Evolutionary conservation across 371 early-diverging fungal genomes (phyloP), one percentile per base, ranked within the genome.

Genomic region (Syncephalis fuscata): DNA sequence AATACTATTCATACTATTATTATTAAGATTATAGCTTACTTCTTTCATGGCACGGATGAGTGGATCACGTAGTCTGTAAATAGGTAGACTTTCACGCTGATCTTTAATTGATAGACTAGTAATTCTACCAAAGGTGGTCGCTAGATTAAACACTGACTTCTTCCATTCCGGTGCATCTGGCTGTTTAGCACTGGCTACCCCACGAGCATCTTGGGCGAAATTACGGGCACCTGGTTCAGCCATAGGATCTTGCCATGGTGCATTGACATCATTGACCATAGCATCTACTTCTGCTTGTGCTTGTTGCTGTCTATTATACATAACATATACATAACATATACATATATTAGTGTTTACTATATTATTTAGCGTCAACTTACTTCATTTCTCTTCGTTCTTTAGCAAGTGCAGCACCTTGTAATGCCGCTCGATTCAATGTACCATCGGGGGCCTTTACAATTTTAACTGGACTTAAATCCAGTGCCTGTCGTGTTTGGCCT

Each of bases 391-490:
- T 68, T 50, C 98, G 78, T 61, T 94, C 95, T 57, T 92, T 92
- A 3, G 96, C 92, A 17, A 91, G 59, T 0, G 91, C 74, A 0
- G 91, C 91, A 20, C 93, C 92, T 2, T 87, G 80, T 43, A 93
- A 59, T 2, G 98, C 98, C 0, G 96, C 92, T 10, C 96, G 79
- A 62, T 95, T 94, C 65, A 97, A 54, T 1, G 90, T 82, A 11
- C 98, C 98, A 57, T 94, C 96, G 9, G 96, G 96, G 22, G 88
- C 88, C 61, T 95, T 93, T 42, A 95, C 91, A 11, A 97, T 85
- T 57, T 93, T 94, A 57, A 97, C 79, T 22, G 98, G 98, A 60
- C 84, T 83, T 15, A 97, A 69, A 48, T 90, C 80, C 17, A 95
- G 57, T 0, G 85, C 73, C 44, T 80, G 74, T 32, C 75, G 72